Percentiles rank a stretch among this genome's conserved stretches.
Conservation (phyloP, 148 eudicot species). For the Rhododendron kiyosumense region DNA sequence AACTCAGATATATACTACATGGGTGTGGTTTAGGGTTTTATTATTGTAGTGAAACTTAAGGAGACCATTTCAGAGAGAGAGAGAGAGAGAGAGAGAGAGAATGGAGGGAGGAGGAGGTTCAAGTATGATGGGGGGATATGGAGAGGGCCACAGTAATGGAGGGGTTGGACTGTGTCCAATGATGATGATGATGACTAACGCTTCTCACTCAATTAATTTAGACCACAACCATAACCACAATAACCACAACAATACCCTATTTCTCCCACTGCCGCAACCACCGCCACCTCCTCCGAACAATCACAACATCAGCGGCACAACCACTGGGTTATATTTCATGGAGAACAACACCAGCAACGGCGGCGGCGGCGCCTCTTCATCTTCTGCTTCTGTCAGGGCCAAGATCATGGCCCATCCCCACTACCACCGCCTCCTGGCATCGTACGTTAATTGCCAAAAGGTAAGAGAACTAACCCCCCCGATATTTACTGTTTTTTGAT, state of each 20-base stretch:
- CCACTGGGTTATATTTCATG: constrained; percentile 29
- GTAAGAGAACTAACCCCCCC: constrained; percentile 14
- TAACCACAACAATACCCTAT: constrained; percentile 18
- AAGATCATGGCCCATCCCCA: constrained; percentile 94
- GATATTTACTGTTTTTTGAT: not conserved
- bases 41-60: constrained; percentile 11
- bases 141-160: constrained; percentile 39
- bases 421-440: constrained; percentile 75
- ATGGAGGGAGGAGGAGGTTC: constrained; percentile 27
- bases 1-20: constrained; percentile 5
- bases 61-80: constrained; percentile 11
- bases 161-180: constrained; percentile 28
- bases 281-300: constrained; percentile 15
- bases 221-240: not conserved
- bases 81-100: constrained; percentile 15
- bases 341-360: constrained; percentile 12
- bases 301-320: constrained; percentile 3
- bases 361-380: constrained; percentile 12
- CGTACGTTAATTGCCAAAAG: constrained; percentile 82
- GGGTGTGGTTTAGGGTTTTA: constrained; percentile 20
- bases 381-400: constrained; percentile 42
- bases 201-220: constrained; percentile 17
- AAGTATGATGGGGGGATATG: constrained; percentile 42
- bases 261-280: constrained; percentile 22
- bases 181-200: constrained; percentile 45